These are phyloP conservation scores for Xerocomus potaroensis DNA, from an alignment of 768 basidiomycete species.

Conservation along the genomic window DNA sequence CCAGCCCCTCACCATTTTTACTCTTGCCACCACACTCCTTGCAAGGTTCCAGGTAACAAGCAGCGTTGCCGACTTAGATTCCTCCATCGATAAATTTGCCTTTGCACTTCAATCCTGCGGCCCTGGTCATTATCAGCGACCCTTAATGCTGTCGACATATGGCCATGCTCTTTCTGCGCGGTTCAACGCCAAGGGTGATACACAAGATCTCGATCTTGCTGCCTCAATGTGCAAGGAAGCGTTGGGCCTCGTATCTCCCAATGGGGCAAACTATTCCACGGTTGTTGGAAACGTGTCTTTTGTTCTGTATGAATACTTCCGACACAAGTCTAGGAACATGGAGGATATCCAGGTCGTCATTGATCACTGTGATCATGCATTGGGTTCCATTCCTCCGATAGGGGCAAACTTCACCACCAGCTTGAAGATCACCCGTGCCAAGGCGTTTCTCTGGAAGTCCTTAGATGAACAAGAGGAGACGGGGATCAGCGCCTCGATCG, in stretches of 20 bases:
- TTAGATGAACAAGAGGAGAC: constrained; percentile 4
- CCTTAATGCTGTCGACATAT: constrained; percentile 10
- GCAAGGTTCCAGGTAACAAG: constrained; percentile 10
- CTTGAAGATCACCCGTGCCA: constrained; percentile 13
- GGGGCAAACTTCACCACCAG: background rate
- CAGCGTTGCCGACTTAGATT: constrained; percentile 11
- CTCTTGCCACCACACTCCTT: constrained; percentile 7
- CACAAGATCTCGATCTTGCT: constrained; percentile 13
- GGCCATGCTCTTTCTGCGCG: constrained; percentile 11
- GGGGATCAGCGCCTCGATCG: constrained; percentile 9
- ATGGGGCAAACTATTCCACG: background rate
- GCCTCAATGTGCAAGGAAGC: constrained; percentile 16
- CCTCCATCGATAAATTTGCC: constrained; percentile 12
- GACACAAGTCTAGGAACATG: constrained; percentile 2
- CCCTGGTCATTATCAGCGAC: constrained; percentile 4
- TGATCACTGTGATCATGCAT: constrained; percentile 17
- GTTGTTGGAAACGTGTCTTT: constrained; percentile 1
- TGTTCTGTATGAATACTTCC: constrained; percentile 8
- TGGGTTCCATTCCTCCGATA: constrained; percentile 1
- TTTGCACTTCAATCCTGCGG: constrained; percentile 13
- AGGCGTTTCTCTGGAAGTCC: constrained; percentile 13
- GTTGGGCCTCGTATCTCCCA: constrained; percentile 6
- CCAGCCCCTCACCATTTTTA: constrained; percentile 10
- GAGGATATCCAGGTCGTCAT: constrained; percentile 20
- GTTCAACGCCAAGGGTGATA: constrained; percentile 12